Evolutionary conservation across 2,329 filamentous ascomycete genomes (phyloP).

Genomic region (Colletotrichum aenigma): DNA sequence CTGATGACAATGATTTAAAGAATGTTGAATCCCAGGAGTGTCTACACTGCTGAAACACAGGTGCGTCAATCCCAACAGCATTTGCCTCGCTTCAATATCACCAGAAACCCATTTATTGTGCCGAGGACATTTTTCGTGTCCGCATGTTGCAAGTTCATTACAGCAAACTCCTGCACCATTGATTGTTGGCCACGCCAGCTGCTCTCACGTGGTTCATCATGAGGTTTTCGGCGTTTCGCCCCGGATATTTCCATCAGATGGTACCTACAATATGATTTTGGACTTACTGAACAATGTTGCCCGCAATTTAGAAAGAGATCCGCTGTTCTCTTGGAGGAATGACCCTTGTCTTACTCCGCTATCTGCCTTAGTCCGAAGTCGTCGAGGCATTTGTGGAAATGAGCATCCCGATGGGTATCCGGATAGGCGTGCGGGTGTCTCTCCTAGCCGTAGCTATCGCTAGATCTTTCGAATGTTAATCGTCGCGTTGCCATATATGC

Average conservation of each 20-base stretch:
- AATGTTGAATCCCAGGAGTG: not conserved
- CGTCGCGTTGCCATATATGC: accelerated
- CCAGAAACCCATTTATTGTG: not conserved
- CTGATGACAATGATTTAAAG: not conserved
- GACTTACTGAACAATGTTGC: not conserved
- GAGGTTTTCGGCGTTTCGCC: not conserved
- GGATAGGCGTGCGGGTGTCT: not conserved
- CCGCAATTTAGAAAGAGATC: not conserved
- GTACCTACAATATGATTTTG: no score
- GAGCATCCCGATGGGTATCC: not conserved
- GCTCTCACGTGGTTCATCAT: accelerated
- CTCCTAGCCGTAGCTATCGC: not conserved
- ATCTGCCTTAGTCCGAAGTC: not conserved
- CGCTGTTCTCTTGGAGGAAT: not conserved
- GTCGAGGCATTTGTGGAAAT: not conserved
- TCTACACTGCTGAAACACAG: not conserved
- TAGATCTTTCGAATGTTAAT: not conserved
- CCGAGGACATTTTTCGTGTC: not conserved
- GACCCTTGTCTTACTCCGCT: accelerated
- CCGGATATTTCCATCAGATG: not conserved
- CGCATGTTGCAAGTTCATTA: not conserved
- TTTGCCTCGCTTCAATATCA: not conserved
- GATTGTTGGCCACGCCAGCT: not conserved
- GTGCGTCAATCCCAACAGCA: not conserved
- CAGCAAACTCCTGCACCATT: not conserved